Base-by-base conservation (phyloP, 2,329 filamentous ascomycete species). In the Chaetomium sp. region DNA sequence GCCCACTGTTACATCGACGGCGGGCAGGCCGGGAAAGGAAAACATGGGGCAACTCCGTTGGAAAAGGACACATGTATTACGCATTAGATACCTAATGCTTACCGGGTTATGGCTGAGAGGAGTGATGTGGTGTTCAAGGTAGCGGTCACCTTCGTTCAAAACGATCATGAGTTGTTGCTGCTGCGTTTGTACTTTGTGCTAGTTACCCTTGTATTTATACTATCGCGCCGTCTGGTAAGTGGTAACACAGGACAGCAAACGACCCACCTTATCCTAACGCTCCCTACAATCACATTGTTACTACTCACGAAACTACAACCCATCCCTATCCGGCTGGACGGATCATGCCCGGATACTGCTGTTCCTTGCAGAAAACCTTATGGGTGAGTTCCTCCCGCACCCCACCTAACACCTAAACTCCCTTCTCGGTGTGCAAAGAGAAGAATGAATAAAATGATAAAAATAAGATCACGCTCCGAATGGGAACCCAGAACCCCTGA, bases 401-500 rank as follows among this genome's bases (percentile, higher is more conserved):
- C 45, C 42, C 42, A 31, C 29, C 12, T 21, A 68, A 68, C 67
- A 65, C 67, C 65, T 21, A 54, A 69, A 66, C 58, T 61, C 61
- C 67, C 33, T 45, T 57, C 21, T 25, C n/a, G 49, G 58, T 57
- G 58, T 57, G 54, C 59, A 45, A 29, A 23, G 4, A 19, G 38
- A 42, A 49, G 35, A 35, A 27, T 31, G 38, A 50, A 56, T 13
- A 19, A 35, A 57, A 51, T n/a, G 31, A n/a, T 38, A 53, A 31
- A 60, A 8, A 31, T 29, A 54, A 21, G 3, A 23, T 38, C 64
- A 71, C 12, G 64, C 63, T 55, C 75, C 76, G 65, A 82, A 80
- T 1, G 79, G 78, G 67, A 81, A 79, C 2, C 78, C 77, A 25
- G 60, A 2, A 67, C 76, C 77, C 7, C 78, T 77, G 54, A 80